A percentile compares a stretch with the other conserved stretches of the same genome.
phyloP scores from a whole-genome alignment of 179 eudicot genomes.

The Camellia oleifera region DNA sequence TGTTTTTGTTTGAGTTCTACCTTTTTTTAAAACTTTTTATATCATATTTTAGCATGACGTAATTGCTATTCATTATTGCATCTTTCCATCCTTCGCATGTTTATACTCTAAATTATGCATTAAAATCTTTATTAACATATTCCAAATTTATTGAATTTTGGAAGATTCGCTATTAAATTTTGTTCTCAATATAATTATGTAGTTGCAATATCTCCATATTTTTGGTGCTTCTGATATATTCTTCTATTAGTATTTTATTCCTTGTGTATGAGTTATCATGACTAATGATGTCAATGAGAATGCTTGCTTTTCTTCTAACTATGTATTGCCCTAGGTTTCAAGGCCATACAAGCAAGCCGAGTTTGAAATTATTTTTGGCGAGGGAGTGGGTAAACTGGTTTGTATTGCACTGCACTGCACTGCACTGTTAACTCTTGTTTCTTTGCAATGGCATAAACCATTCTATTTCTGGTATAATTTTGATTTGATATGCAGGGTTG shows the following conservation, averaged over 20 bases:
- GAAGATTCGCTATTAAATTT: not conserved
- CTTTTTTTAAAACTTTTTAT: not conserved
- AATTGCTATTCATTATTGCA: not conserved
- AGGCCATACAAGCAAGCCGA: slow-evolving; percentile 98
- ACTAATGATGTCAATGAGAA: not conserved
- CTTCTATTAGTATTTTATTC: not conserved
- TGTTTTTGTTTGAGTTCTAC: not conserved
- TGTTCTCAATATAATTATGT: not conserved
- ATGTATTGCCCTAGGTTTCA: slow-evolving; percentile 60
- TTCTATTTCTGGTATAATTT: slow-evolving; percentile 12
- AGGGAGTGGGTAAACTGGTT: slow-evolving; percentile 92
- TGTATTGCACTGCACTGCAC: slow-evolving; percentile 21
- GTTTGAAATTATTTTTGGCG: slow-evolving; percentile 91
- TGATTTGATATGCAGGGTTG: slow-evolving; percentile 63
- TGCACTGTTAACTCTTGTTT: slow-evolving; percentile 6
- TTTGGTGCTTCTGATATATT: not conserved
- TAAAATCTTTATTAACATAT: not conserved
- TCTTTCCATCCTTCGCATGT: not conserved
- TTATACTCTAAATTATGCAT: not conserved
- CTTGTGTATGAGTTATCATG: not conserved
- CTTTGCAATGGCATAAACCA: slow-evolving; percentile 5
- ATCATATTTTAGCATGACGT: not conserved
- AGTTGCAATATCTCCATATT: not conserved
- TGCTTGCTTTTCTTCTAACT: slow-evolving; percentile 12
- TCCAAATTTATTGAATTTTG: not conserved